phyloP scores from a whole-genome alignment of 805 yeast species.

The Cyberlindnera samutprakarnensis region DNA sequence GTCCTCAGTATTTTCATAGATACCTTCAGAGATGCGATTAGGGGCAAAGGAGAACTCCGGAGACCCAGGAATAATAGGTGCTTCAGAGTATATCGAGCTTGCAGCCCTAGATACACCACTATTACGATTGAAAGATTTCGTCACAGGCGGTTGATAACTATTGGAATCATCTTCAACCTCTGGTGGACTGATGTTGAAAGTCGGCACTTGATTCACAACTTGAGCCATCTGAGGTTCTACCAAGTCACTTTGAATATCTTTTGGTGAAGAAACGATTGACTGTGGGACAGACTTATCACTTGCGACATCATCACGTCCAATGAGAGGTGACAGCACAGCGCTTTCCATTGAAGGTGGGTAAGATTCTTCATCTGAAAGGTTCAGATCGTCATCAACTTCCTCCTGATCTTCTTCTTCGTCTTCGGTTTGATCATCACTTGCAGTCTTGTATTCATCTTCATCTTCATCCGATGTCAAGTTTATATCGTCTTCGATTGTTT shows the following conservation, averaged over 20 bases:
- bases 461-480: conserved; percentile 4
- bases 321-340: conserved; percentile 10
- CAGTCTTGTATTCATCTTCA: conserved; percentile 10
- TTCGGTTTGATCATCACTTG: conserved; percentile 5
- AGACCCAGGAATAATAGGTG: no score
- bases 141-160: neutral
- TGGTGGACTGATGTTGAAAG: conserved; percentile 1
- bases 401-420: conserved; percentile 4
- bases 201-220: no score
- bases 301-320: neutral
- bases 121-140: neutral
- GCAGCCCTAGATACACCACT: conserved; percentile 5
- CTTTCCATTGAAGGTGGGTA: conserved; percentile 15
- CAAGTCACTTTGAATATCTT: no score
- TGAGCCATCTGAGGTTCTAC: no score
- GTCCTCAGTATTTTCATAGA: neutral
- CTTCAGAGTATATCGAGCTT: conserved; percentile 7
- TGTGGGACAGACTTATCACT: no score
- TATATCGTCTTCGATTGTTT: no score
- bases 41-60: neutral
- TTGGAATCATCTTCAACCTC: neutral
- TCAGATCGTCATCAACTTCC: conserved; percentile 1
- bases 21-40: neutral
- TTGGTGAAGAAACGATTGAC: no score
- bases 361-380: conserved; percentile 3